Evolutionary conservation across 2,329 filamentous ascomycete genomes (phyloP).

Genomic region (Sordariomycetes sp.): DNA sequence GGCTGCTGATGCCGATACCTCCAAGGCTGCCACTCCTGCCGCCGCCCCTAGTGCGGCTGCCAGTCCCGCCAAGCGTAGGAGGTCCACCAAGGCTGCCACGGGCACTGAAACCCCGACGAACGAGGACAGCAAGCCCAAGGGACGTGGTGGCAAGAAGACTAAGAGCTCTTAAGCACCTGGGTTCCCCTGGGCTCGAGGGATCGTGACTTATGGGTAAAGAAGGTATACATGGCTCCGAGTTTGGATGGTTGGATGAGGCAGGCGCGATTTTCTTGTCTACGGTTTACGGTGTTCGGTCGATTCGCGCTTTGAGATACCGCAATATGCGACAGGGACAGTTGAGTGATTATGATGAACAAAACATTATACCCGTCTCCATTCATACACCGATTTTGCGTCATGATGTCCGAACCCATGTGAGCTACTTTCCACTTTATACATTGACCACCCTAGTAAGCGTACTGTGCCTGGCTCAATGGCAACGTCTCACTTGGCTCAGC

Average conservation of each 20-base stretch:
- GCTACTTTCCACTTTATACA: too few species aligned
- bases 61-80: conserved; percentile 55
- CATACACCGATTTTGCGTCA: too few species aligned
- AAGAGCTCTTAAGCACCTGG: conserved; percentile 18
- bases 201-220: too few species aligned
- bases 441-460: conserved; percentile 56
- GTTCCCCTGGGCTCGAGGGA: background rate
- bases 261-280: too few species aligned
- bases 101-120: conserved; percentile 37
- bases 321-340: too few species aligned
- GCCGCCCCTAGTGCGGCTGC: conserved; percentile 17
- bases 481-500: conserved; percentile 64
- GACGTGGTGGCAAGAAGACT: conserved; percentile 51
- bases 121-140: conserved; percentile 54
- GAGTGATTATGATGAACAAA: too few species aligned
- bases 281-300: too few species aligned
- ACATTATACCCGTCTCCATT: too few species aligned
- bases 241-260: too few species aligned
- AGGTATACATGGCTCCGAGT: too few species aligned
- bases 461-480: conserved; percentile 71
- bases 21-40: conserved; percentile 36
- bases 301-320: too few species aligned
- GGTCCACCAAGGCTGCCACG: conserved; percentile 39
- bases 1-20: conserved; percentile 42
- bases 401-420: too few species aligned